Conservation (phyloP, 495 filamentous ascomycete genomes). For the Amorphotheca resinae region DNA sequence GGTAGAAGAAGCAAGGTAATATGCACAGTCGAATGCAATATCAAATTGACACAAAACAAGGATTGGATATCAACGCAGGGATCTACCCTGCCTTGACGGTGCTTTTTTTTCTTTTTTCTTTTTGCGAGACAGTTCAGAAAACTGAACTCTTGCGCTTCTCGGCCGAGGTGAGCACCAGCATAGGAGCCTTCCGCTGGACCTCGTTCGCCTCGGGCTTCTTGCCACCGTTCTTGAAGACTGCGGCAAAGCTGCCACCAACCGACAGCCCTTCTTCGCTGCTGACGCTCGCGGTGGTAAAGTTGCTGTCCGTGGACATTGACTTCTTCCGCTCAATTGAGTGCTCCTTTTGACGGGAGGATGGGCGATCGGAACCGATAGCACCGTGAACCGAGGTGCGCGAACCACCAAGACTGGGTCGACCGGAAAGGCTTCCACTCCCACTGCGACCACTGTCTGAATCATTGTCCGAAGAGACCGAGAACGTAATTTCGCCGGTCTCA, state of each 20-base stretch:
- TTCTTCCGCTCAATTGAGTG: conserved; percentile 45
- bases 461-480: conserved; percentile 52
- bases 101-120: conserved; percentile 10
- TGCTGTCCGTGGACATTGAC: conserved; percentile 31
- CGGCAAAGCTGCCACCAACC: conserved; percentile 37
- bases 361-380: conserved; percentile 75
- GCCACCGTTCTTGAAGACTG: conserved; percentile 42
- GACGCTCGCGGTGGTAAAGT: conserved; percentile 46
- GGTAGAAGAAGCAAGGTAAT: conserved; percentile 19
- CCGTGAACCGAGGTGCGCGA: conserved; percentile 66
- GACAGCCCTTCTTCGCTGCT: conserved; percentile 46
- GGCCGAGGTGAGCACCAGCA: conserved; percentile 76
- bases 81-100: conserved; percentile 19
- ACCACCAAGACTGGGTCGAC: conserved; percentile 67
- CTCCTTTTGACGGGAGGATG: conserved; percentile 45
- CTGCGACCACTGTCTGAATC: conserved; percentile 71
- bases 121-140: conserved; percentile 25
- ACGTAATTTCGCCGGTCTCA: conserved; percentile 65
- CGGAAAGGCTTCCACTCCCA: conserved; percentile 67
- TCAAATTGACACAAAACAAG: conserved; percentile 22
- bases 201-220: conserved; percentile 36
- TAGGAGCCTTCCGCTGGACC: conserved; percentile 66
- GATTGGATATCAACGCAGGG: conserved; percentile 22
- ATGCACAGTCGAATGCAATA: conserved; percentile 26
- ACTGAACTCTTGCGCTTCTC: conserved; percentile 81